Base-by-base conservation (phyloP, 75 land plant species). In the Selaginella tamariscina region DNA sequence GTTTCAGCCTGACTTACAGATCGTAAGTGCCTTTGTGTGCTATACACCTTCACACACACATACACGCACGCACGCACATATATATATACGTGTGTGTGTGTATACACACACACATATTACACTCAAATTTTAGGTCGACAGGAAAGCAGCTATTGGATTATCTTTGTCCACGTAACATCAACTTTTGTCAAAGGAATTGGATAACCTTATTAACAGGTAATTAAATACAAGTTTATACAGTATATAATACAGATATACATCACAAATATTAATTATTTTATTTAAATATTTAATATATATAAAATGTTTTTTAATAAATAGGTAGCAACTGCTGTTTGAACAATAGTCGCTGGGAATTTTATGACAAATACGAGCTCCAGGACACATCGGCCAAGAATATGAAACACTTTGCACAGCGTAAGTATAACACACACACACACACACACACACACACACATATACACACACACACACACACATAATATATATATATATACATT, bases 391-490 rank as follows among this genome's bases (percentile, higher is more conserved):
- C 54, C 29, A 68, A 68, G 70, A 68, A 68, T 27, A 22, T 68
- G 56, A 27, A 22, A 2, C 70, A 68, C 54, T 55, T 68, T 24
- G 70, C 70, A 54, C 70, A 68, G 54, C 70, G 70, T 68, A 68
- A 68, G 70, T 54, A n/a, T n/a, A n/a, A n/a, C n/a, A n/a, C n/a
- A n/a, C n/a, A n/a, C n/a, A n/a, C n/a, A n/a, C n/a, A n/a, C n/a
- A n/a, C n/a, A n/a, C n/a, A n/a, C n/a, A n/a, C n/a, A n/a, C n/a
- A n/a, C n/a, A n/a, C n/a, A n/a, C n/a, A n/a, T n/a, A n/a, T n/a
- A n/a, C n/a, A n/a, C n/a, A n/a, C n/a, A n/a, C n/a, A n/a, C n/a
- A n/a, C n/a, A n/a, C n/a, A n/a, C n/a, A n/a, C n/a, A n/a, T n/a
- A n/a, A n/a, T n/a, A n/a, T n/a, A n/a, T n/a, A n/a, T n/a, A n/a